Percentiles rank a stretch among this genome's conserved stretches.
Evolutionary conservation across 2,329 filamentous ascomycete genomes (phyloP).

Genomic region (Septoria petroselini): DNA sequence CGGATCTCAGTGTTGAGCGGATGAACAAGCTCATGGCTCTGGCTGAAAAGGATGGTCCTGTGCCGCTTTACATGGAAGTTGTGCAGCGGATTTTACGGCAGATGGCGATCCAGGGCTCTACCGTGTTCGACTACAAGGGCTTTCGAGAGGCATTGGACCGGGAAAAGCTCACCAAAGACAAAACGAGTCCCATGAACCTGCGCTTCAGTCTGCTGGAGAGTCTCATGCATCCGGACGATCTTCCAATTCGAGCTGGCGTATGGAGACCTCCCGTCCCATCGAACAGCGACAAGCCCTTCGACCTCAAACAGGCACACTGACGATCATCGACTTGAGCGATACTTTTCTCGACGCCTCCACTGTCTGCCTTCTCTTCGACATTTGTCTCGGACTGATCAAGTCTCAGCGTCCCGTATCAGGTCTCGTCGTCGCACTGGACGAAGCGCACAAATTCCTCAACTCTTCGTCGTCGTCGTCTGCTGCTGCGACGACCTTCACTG

Average conservation of each 20-base stretch:
- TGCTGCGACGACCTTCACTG: slow-evolving; percentile 58
- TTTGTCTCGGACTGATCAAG: slow-evolving; percentile 62
- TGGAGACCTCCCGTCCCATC: neutral
- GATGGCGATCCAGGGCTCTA: slow-evolving; percentile 46
- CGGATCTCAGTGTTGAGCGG: slow-evolving; percentile 51
- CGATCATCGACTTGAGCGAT: slow-evolving; percentile 70
- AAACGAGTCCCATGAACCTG: slow-evolving; percentile 57
- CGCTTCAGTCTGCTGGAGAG: slow-evolving; percentile 62
- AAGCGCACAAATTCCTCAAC: slow-evolving; percentile 71
- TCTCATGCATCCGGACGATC: slow-evolving; percentile 51
- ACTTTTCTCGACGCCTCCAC: slow-evolving; percentile 65
- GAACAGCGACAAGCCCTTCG: slow-evolving; percentile 20
- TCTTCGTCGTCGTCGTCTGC: slow-evolving; percentile 23
- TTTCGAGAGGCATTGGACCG: slow-evolving; percentile 46
- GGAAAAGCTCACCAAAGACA: slow-evolving; percentile 47
- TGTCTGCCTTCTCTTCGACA: slow-evolving; percentile 70
- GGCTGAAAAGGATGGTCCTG: slow-evolving; percentile 38
- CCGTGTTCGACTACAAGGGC: slow-evolving; percentile 50
- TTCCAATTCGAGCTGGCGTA: neutral
- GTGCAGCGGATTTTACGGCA: slow-evolving; percentile 56
- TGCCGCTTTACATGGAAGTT: slow-evolving; percentile 57
- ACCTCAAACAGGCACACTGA: slow-evolving; percentile 50
- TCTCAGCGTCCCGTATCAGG: slow-evolving; percentile 43
- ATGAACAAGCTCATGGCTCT: slow-evolving; percentile 58
- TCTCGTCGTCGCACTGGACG: slow-evolving; percentile 67